Evolutionary conservation across 768 basidiomycete genomes (phyloP), one percentile per base, ranked within the genome.

Genomic region (Boletus speciosus): DNA sequence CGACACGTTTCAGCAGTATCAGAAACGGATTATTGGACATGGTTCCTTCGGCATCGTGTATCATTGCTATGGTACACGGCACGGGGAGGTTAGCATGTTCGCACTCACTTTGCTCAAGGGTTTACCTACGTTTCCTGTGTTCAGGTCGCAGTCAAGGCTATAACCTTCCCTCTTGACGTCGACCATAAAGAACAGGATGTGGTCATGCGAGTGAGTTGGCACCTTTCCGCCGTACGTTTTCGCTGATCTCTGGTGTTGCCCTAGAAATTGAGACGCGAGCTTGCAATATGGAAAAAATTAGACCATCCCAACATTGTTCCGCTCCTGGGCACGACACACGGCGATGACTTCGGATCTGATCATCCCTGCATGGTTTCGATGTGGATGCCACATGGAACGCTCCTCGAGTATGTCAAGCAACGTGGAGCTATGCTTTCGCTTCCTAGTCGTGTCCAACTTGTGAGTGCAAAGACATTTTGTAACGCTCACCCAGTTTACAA

Each of bases 271-370:
- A 51, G 3, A 15, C 57, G 55, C 3, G 57, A 58, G 12, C 35
- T 36, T 11, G 49, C 29, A 37, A 16, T 58, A 41, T 58, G 57
- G 57, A 57, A 16, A 31, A 51, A 35, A 37, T 10, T 58, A 6
- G n/a, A 56, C 6, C 44, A 57, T 6, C 57, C 41, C 2, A 57
- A 57, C 55, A 57, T 58, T 6, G 55, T 58, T 7, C 49, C 49
- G 1, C 42, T 58, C 14, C 39, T 57, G 14, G 57, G 57, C 2
- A 48, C 16, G 6, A 50, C 55, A 29, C 1, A 1, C 1, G 57
- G 49, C 8, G 27, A 11, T 6, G 35, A 11, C 1, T 57, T 57
- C 15, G 56, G 31, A 29, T 57, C 56, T 19, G 25, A 46, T 16
- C 5, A 57, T 46, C 21, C n/a, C 1, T 57, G 54, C 47, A 40